These are phyloP conservation scores for Asterochloris erici DNA, from an alignment of 139 green algal species.

Conservation along the genomic window DNA sequence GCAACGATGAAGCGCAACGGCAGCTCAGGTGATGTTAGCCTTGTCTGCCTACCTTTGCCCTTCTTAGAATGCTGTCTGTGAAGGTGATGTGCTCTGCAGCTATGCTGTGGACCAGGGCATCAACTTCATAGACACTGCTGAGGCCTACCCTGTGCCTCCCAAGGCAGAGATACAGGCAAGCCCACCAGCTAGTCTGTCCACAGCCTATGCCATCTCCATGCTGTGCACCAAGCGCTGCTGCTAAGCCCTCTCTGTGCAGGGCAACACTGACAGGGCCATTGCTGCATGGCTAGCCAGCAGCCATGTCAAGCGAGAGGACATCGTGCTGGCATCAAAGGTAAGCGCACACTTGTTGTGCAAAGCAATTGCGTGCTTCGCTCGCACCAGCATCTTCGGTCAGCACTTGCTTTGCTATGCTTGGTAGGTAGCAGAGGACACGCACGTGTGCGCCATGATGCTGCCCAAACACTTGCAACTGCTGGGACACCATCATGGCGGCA, in stretches of 20 bases:
- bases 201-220: no score
- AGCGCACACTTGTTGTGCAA: constrained; percentile 6
- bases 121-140: constrained; percentile 90
- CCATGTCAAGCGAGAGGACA: constrained; percentile 46
- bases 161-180: constrained; percentile 13
- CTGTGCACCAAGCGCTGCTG: no score
- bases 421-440: no score
- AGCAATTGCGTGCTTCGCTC: no score
- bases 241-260: constrained; percentile 25
- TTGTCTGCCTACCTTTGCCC: no score
- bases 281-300: constrained; percentile 71
- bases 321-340: constrained; percentile 89
- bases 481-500: no score
- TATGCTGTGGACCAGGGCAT: constrained; percentile 59
- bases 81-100: neutral
- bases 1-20: constrained; percentile 48
- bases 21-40: constrained; percentile 40
- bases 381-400: no score
- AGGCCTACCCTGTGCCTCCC: constrained; percentile 68
- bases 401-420: no score
- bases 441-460: no score
- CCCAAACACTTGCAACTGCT: no score
- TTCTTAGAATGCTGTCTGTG: no score
- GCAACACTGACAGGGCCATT: constrained; percentile 81
- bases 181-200: no score